A percentile compares a stretch with the other conserved stretches of the same genome.
phyloP scores from a whole-genome alignment of 768 basidiomycete genomes.

The Heimioporus sp. region DNA sequence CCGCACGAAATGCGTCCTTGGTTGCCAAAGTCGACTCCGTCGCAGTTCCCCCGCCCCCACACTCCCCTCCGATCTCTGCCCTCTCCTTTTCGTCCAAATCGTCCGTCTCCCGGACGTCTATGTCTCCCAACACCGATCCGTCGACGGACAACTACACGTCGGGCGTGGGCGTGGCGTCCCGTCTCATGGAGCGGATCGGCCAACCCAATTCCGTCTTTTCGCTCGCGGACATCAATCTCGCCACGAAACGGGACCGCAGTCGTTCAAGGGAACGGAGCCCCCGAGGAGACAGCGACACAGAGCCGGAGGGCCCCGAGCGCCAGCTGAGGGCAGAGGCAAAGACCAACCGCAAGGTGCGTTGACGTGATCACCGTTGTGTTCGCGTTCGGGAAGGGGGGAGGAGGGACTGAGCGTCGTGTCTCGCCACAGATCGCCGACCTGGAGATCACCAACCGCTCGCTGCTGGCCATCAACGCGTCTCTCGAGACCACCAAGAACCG shows the following conservation, averaged over 20 bases:
- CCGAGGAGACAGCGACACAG: slow-evolving; percentile 34
- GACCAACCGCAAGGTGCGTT: slow-evolving; percentile 78
- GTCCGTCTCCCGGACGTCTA: slow-evolving; percentile 55
- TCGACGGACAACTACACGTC: slow-evolving; percentile 36
- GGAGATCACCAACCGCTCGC: slow-evolving; percentile 85
- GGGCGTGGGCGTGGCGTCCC: slow-evolving; percentile 44
- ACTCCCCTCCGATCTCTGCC: slow-evolving; percentile 70
- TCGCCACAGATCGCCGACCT: slow-evolving; percentile 78
- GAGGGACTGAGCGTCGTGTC: slow-evolving; percentile 3
- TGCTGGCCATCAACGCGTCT: slow-evolving; percentile 80
- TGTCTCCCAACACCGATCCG: slow-evolving; percentile 39
- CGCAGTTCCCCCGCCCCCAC: slow-evolving; percentile 58
- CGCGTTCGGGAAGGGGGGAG: too few species aligned
- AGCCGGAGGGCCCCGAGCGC: slow-evolving; percentile 38
- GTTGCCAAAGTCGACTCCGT: slow-evolving; percentile 49
- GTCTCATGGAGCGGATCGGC: slow-evolving; percentile 31
- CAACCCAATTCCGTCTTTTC: slow-evolving; percentile 8
- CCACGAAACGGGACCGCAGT: slow-evolving; percentile 15
- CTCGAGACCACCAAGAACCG: slow-evolving; percentile 78
- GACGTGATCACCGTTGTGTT: not conserved
- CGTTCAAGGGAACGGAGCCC: slow-evolving; percentile 19
- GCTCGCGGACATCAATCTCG: slow-evolving; percentile 12
- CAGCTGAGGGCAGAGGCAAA: slow-evolving; percentile 73
- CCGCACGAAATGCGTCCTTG: slow-evolving; percentile 12
- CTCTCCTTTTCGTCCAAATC: slow-evolving; percentile 80